Percentiles rank a stretch among this genome's conserved stretches.
phyloP scores from a whole-genome alignment of 2,329 filamentous ascomycete genomes.

The Talaromyces islandicus region DNA sequence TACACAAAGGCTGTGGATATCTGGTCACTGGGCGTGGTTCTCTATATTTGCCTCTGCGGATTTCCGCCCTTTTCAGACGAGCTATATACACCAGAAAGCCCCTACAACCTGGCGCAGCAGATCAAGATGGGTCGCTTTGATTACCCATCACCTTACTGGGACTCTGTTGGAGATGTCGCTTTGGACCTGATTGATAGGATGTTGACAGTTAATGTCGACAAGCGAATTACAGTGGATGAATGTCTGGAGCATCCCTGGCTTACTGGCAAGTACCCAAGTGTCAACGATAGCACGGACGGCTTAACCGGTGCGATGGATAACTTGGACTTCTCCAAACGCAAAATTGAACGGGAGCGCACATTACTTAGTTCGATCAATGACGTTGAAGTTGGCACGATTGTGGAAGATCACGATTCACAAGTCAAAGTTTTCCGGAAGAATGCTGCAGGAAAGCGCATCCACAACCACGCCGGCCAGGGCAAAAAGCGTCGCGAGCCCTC shows the following conservation, averaged over 20 bases:
- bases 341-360: conserved; percentile 74
- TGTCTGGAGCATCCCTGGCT: conserved; percentile 91
- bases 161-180: conserved; percentile 76
- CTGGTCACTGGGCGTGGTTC: conserved; percentile 94
- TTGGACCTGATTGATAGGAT: conserved; percentile 91
- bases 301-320: conserved; percentile 78
- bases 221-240: conserved; percentile 81
- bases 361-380: conserved; percentile 77
- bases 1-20: conserved; percentile 95
- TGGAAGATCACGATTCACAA: conserved; percentile 49
- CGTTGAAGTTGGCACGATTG: conserved; percentile 56
- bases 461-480: conserved; percentile 33
- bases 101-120: conserved; percentile 80
- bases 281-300: conserved; percentile 84
- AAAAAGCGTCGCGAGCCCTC: conserved; percentile 48
- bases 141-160: conserved; percentile 96
- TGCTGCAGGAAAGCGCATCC: conserved; percentile 40
- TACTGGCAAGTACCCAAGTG: conserved; percentile 53
- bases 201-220: conserved; percentile 80
- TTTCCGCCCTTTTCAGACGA: conserved; percentile 98
- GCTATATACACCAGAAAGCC: conserved; percentile 72
- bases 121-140: conserved; percentile 86
- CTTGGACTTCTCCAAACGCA: conserved; percentile 78
- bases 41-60: conserved; percentile 95
- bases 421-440: conserved; percentile 76